Percentiles rank a stretch among this genome's conserved stretches.
Conservation (phyloP, 2,329 filamentous ascomycete species). For the Leptographium wingfieldii region DNA sequence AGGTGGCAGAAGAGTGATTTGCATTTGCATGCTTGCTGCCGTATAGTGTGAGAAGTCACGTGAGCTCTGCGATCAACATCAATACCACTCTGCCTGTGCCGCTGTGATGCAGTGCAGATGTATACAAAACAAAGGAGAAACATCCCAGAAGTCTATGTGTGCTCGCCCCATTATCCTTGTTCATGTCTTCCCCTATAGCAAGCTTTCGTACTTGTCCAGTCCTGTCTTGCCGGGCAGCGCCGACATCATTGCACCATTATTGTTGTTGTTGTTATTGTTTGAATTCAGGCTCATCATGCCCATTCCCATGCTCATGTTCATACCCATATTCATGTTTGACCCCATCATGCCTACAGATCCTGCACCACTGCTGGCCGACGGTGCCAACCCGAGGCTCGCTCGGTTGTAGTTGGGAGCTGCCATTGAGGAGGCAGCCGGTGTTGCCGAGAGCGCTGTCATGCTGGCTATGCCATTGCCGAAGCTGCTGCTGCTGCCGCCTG, state of each 20-base stretch:
- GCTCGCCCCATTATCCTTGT: neutral
- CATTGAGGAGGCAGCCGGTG: neutral
- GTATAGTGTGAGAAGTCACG: neutral
- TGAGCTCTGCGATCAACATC: neutral
- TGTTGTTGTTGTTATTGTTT: constrained; percentile 14
- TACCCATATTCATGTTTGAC: constrained; percentile 15
- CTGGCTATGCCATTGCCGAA: constrained; percentile 2
- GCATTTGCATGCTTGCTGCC: no score
- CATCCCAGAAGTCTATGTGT: neutral
- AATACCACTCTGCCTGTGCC: neutral
- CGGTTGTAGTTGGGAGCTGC: constrained; percentile 4
- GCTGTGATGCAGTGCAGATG: neutral
- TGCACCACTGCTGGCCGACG: constrained; percentile 1
- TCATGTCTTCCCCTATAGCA: constrained; percentile 31
- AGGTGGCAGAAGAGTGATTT: neutral
- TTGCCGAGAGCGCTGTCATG: neutral
- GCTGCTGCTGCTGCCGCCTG: constrained; percentile 15
- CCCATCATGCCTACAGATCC: constrained; percentile 6
- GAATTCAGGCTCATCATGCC: constrained; percentile 18
- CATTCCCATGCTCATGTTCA: constrained; percentile 13
- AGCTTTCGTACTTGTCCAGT: constrained; percentile 55
- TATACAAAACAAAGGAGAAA: neutral
- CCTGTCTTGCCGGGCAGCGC: constrained; percentile 32
- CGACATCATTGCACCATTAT: constrained; percentile 14
- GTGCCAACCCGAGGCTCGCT: constrained; percentile 4